Evolutionary conservation across 208 protist genomes (phyloP).

Genomic region (Leishmania tarentolae): DNA sequence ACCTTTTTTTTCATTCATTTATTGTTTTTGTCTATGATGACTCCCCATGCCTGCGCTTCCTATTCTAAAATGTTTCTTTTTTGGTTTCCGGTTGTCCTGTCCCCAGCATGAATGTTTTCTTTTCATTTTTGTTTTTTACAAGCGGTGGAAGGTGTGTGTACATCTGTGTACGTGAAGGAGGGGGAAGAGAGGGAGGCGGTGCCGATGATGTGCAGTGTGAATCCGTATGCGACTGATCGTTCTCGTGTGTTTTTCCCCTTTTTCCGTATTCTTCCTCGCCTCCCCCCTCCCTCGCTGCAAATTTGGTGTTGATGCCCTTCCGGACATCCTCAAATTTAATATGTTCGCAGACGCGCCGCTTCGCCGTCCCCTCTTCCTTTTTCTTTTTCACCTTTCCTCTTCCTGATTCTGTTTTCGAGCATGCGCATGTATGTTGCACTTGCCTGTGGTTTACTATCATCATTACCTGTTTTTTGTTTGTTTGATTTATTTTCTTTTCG

Average conservation of each 20-base stretch:
- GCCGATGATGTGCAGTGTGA: neutral
- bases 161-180: neutral
- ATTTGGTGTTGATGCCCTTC: neutral
- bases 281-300: neutral
- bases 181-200: neutral
- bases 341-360: neutral
- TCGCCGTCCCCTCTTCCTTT: neutral
- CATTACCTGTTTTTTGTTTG: too few relatives aligned
- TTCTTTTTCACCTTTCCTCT: neutral
- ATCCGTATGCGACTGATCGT: neutral
- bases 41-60: neutral
- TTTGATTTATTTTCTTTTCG: neutral
- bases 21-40: neutral
- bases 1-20: neutral
- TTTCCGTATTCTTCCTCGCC: neutral
- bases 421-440: neutral
- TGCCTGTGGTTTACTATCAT: neutral
- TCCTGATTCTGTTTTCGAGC: neutral
- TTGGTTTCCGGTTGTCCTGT: neutral
- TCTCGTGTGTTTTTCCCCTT: neutral
- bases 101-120: neutral
- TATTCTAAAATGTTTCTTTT: neutral
- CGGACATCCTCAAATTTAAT: neutral
- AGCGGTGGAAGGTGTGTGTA: neutral
- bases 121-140: neutral